Evolutionary conservation across 441 rosid genomes (phyloP).

Genomic region (Euphorbia schlechtendalii): DNA sequence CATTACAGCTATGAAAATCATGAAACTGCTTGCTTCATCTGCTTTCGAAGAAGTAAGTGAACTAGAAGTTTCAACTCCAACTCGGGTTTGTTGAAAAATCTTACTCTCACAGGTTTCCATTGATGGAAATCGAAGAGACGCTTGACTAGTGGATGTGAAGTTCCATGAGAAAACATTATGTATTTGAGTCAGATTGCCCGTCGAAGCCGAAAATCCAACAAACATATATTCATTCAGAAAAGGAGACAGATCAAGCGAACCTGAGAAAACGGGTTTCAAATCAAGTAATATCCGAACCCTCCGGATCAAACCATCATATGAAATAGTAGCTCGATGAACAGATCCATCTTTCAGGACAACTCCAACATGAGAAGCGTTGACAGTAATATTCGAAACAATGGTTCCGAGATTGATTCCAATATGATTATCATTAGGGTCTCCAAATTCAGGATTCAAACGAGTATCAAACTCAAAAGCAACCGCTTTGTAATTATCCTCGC

Average conservation of each 20-base stretch:
- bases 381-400: constrained; percentile 29
- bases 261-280: constrained; percentile 32
- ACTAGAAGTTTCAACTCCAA: neutral
- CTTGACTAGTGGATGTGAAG: constrained; percentile 39
- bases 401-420: constrained; percentile 47
- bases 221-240: constrained; percentile 46
- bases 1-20: constrained; percentile 34
- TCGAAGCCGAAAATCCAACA: constrained; percentile 34
- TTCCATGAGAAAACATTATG: constrained; percentile 40
- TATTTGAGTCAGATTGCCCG: constrained; percentile 25
- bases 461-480: constrained; percentile 42
- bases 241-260: constrained; percentile 37
- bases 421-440: constrained; percentile 47
- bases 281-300: constrained; percentile 38
- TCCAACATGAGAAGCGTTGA: constrained; percentile 36
- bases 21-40: constrained; percentile 26
- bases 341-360: constrained; percentile 37
- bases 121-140: constrained; percentile 39
- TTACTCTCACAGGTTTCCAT: constrained; percentile 34
- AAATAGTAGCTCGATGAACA: constrained; percentile 36
- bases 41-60: constrained; percentile 4
- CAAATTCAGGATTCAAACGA: constrained; percentile 34
- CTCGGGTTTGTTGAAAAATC: constrained; percentile 9
- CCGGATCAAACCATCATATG: constrained; percentile 28
- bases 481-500: constrained; percentile 37